phyloP scores from a whole-genome alignment of 257 asterid species.

The Nicotiana attenuata region DNA sequence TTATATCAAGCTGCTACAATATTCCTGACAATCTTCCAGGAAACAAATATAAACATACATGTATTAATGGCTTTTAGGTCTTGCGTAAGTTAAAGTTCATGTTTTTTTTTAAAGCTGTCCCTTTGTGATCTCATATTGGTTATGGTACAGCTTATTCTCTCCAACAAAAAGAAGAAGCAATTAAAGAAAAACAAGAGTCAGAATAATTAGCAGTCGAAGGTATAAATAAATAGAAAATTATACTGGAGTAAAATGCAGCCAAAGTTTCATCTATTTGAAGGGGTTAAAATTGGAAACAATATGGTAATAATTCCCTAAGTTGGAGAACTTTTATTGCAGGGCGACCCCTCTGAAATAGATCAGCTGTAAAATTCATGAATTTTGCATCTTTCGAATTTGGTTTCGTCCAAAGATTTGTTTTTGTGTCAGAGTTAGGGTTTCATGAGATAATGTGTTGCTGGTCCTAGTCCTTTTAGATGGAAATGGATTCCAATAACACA shows the following conservation, averaged over 20 bases:
- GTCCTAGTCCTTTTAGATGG: too few species aligned
- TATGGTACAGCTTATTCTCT: not conserved
- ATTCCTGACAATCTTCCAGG: not conserved
- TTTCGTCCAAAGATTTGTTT: not conserved
- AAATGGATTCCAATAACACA: not conserved
- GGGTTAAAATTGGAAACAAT: not conserved
- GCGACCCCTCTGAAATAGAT: not conserved
- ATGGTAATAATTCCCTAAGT: not conserved
- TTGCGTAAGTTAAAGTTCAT: not conserved
- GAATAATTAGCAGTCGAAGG: not conserved
- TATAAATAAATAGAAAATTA: not conserved
- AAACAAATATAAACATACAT: not conserved
- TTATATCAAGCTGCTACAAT: not conserved
- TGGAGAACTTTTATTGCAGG: not conserved
- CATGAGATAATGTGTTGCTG: too few species aligned
- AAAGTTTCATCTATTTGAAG: not conserved
- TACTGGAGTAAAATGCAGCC: not conserved
- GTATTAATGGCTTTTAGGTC: not conserved
- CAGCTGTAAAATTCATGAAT: not conserved
- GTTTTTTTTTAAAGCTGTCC: not conserved
- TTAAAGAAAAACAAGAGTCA: not conserved
- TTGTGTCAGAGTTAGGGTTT: not conserved
- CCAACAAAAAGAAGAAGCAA: not conserved
- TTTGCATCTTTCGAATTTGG: not conserved
- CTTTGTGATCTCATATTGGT: not conserved